Evolutionary conservation across 164 flowering plant species (phyloP), one percentile per base, ranked within the genome.

Genomic region (Tetracentron sinense): DNA sequence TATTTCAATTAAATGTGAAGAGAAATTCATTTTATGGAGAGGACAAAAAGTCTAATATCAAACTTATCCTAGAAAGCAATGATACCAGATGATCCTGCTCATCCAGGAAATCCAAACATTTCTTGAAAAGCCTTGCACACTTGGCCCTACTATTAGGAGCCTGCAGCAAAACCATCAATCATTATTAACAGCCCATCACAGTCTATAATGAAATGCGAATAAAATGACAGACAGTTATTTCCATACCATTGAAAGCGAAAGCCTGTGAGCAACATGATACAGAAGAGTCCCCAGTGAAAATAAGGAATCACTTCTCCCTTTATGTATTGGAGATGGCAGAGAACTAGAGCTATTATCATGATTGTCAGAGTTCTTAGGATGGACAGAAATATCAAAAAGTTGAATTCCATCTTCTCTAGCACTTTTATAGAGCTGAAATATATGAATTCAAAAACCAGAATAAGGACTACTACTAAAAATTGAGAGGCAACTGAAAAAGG

Each of bases 381-480:
- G 73, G 54, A 80, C 84, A 62, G 97, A 86, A 19, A 91, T 82
- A 84, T 94, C 99, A 81, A 91, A 94, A 56, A 94, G 93, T 74
- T 91, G 99, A 77, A 94, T 85, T 28, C 72, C 89, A 75, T 91
- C 97, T 69, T 91, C 98, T 63, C 97, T 97, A 23, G 90, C 93
- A 82, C 84, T 84, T 78, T 94, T 94, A 64, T 90, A 84, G 2
- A 94, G 89, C 98, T 94, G 89, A 42, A 73, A 48, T 53, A 46
- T 17, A 46, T n/a, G 54, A 22, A n/a, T 51, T 16, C 29, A 50
- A 25, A 7, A 66, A 25, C 30, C 28, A 51, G 27, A 59, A 46
- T 49, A 31, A 61, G 58, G 21, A 5, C 44, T 38, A 22, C n/a
- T 16, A 64, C 22, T 0, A 56, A 20, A 38, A 14, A 58, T 19